Conservation (phyloP, 805 yeast species). For the Cyberlindnera xylosilytica region DNA sequence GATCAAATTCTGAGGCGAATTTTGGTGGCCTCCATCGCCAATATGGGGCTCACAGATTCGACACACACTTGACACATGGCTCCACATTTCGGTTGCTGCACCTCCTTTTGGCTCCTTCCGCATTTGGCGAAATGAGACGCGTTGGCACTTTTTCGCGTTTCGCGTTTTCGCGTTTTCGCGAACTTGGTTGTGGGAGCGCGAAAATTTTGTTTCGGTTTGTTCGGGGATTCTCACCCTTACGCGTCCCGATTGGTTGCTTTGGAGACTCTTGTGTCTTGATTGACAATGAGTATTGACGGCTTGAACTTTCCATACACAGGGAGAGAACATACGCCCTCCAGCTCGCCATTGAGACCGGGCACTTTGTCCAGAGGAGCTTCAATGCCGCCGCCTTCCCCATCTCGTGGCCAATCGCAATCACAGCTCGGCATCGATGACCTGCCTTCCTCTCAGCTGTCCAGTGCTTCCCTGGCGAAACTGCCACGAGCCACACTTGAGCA, state of each 20-base stretch:
- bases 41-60: too few species aligned
- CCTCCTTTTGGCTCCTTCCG: too few species aligned
- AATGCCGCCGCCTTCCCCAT: too few species aligned
- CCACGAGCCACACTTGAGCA: conserved; percentile 11
- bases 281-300: conserved; percentile 1
- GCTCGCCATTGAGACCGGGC: too few species aligned
- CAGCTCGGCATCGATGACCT: background rate
- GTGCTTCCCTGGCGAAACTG: conserved; percentile 6
- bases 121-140: conserved; percentile 4
- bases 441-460: conserved; percentile 10
- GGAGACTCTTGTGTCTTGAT: background rate
- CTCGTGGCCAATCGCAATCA: too few species aligned
- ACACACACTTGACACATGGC: too few species aligned
- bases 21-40: too few species aligned
- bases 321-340: background rate
- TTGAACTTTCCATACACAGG: conserved; percentile 1
- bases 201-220: conserved; percentile 7
- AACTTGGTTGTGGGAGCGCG: background rate
- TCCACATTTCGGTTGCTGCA: too few species aligned
- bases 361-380: too few species aligned
- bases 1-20: conserved; percentile 19
- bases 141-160: background rate
- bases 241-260: background rate
- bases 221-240: conserved; percentile 4
- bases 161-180: background rate